Conservation (phyloP, 1,284 basidiomycete genomes). For the Irpex rosettiformis region DNA sequence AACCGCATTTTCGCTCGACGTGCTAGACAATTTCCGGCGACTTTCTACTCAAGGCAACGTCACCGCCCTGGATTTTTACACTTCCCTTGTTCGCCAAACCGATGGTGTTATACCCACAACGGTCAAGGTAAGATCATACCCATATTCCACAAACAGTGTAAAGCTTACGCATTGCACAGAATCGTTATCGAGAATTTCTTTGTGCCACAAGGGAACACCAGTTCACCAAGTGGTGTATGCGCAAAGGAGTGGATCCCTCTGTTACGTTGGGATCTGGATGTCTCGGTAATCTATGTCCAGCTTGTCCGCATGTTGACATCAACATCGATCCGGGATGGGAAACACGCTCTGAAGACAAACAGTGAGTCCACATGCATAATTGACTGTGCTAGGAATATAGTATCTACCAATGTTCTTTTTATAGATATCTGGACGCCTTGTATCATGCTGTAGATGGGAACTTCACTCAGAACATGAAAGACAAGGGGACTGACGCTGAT, state of each 20-base stretch:
- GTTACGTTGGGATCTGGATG: not conserved
- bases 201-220: conserved; percentile 14
- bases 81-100: conserved; percentile 10
- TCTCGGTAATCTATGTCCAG: conserved; percentile 15
- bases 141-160: not conserved
- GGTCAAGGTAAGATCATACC: conserved; percentile 6
- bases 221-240: conserved; percentile 7
- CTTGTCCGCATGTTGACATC: conserved; percentile 19
- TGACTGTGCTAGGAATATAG: not conserved
- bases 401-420: not conserved
- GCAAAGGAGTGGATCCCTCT: not conserved
- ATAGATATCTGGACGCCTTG: conserved; percentile 14
- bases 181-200: conserved; percentile 18
- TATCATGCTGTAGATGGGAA: conserved; percentile 15
- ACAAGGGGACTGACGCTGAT: conserved; percentile 11
- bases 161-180: conserved; percentile 8
- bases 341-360: not conserved
- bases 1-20: conserved; percentile 14
- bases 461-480: conserved; percentile 12
- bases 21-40: conserved; percentile 12
- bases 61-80: conserved; percentile 12
- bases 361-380: not conserved
- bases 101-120: conserved; percentile 10
- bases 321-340: conserved; percentile 20
- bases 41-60: conserved; percentile 14